Conservation (phyloP, 768 basidiomycete species). For the Astraeus odoratus region DNA sequence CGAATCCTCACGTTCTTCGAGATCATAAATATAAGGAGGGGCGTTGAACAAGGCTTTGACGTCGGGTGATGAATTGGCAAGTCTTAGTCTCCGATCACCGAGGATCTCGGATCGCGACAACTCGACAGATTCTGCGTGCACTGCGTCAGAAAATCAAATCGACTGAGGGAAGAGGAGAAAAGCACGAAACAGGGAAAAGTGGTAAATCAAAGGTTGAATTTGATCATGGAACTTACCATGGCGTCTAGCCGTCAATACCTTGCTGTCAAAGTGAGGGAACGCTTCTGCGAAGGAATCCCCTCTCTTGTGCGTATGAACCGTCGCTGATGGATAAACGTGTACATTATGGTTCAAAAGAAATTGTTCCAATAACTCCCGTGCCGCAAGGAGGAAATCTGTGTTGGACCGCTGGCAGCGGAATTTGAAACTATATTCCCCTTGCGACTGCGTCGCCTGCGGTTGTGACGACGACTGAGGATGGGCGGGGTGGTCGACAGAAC, state of each 20-base stretch:
- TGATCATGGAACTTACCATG: slow-evolving; percentile 37
- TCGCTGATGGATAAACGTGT: slow-evolving; percentile 72
- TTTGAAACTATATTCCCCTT: slow-evolving; percentile 80
- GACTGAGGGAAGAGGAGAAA: slow-evolving; percentile 32
- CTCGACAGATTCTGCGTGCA: slow-evolving; percentile 61
- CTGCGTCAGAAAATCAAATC: slow-evolving; percentile 3
- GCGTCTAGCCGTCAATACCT: slow-evolving; percentile 72
- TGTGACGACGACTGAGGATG: slow-evolving; percentile 16
- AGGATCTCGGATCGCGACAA: slow-evolving; percentile 63
- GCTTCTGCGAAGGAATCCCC: slow-evolving; percentile 93
- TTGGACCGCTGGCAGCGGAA: slow-evolving; percentile 94
- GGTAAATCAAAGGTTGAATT: neutral
- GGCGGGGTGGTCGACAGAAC: slow-evolving; percentile 46
- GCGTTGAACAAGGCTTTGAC: slow-evolving; percentile 94
- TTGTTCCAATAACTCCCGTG: slow-evolving; percentile 89
- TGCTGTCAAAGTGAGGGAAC: slow-evolving; percentile 95
- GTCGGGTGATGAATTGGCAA: slow-evolving; percentile 88
- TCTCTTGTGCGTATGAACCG: slow-evolving; percentile 74
- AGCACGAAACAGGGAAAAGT: neutral
- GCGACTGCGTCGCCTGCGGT: slow-evolving; percentile 6
- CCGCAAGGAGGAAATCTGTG: slow-evolving; percentile 85
- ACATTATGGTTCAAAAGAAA: slow-evolving; percentile 82
- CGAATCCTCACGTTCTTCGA: slow-evolving; percentile 64
- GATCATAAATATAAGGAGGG: slow-evolving; percentile 74
- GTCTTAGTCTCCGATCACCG: slow-evolving; percentile 65